Evolutionary conservation across 345 rosid species (phyloP).

Genomic region (Populus euphratica): DNA sequence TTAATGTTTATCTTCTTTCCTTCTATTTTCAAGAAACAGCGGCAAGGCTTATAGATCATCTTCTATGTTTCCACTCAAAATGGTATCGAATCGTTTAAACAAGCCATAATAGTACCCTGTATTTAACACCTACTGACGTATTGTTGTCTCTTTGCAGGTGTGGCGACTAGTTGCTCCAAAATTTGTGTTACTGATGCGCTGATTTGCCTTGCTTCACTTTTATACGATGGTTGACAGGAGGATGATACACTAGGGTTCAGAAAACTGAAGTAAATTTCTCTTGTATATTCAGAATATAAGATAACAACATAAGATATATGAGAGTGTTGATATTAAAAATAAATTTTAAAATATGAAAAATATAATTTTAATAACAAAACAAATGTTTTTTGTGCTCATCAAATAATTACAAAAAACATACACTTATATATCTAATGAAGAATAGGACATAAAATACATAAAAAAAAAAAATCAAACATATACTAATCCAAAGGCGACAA

Average conservation of each 20-base stretch:
- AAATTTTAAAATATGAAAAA: no score
- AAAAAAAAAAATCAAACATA: background rate
- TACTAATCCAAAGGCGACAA: background rate
- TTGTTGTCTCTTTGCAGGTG: slow-evolving; percentile 51
- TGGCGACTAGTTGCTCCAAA: slow-evolving; percentile 96
- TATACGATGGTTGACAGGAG: slow-evolving; percentile 23
- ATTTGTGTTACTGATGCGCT: slow-evolving; percentile 47
- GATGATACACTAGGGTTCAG: background rate
- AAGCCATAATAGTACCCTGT: background rate
- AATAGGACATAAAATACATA: no score
- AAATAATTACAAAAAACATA: no score
- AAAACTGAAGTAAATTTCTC: background rate
- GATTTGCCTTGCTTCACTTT: slow-evolving; percentile 70
- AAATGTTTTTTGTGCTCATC: no score
- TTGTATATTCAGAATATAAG: background rate
- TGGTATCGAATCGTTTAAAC: slow-evolving; percentile 40
- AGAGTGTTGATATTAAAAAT: background rate
- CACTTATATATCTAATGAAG: no score
- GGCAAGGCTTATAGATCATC: slow-evolving; percentile 4
- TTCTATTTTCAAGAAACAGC: background rate
- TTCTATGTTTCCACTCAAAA: slow-evolving; percentile 41
- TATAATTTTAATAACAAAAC: no score
- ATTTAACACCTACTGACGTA: background rate
- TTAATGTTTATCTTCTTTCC: background rate
- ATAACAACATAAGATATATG: background rate